phyloP scores from a whole-genome alignment of 768 basidiomycete species.

The Ephemerocybe angulata region DNA sequence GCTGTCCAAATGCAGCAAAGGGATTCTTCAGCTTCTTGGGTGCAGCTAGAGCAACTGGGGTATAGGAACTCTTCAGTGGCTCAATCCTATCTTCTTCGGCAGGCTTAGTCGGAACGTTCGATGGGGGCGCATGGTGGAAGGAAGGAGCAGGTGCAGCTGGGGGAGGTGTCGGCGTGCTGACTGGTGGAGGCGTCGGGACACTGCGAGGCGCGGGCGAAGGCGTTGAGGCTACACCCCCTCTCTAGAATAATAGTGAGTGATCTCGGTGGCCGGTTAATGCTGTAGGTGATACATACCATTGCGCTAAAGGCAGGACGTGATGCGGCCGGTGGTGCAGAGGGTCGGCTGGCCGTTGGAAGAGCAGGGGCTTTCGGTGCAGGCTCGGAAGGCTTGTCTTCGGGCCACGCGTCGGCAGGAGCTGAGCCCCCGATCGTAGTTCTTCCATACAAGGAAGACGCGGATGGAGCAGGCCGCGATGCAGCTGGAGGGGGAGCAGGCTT shows the following conservation, averaged over 20 bases:
- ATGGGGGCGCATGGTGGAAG: slow-evolving; percentile 37
- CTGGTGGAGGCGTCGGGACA: not conserved
- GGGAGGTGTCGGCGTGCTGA: slow-evolving; percentile 7
- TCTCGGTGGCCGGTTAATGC: too few species aligned
- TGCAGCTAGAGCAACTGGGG: slow-evolving; percentile 77
- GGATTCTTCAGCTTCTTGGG: slow-evolving; percentile 89
- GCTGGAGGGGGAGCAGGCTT: slow-evolving; percentile 39
- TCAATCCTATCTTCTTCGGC: slow-evolving; percentile 78
- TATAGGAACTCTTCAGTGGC: slow-evolving; percentile 84
- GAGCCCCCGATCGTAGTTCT: slow-evolving; percentile 33
- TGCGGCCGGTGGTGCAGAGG: slow-evolving; percentile 39
- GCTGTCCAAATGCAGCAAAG: slow-evolving; percentile 60
- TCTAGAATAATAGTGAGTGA: slow-evolving; percentile 10
- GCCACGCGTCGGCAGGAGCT: slow-evolving; percentile 59
- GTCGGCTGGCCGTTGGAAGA: slow-evolving; percentile 43
- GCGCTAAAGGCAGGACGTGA: slow-evolving; percentile 32
- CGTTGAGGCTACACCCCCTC: slow-evolving; percentile 1
- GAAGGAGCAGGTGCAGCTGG: slow-evolving; percentile 19
- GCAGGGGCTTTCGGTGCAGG: slow-evolving; percentile 34
- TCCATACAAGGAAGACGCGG: slow-evolving; percentile 43
- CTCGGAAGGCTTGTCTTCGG: slow-evolving; percentile 40
- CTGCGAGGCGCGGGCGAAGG: slow-evolving; percentile 18
- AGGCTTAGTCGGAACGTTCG: slow-evolving; percentile 60
- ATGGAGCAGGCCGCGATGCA: slow-evolving; percentile 42
- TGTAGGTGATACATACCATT: slow-evolving; percentile 21